These are phyloP conservation scores for Collybia nuda DNA, from an alignment of 768 basidiomycete genomes.

Conservation along the genomic window DNA sequence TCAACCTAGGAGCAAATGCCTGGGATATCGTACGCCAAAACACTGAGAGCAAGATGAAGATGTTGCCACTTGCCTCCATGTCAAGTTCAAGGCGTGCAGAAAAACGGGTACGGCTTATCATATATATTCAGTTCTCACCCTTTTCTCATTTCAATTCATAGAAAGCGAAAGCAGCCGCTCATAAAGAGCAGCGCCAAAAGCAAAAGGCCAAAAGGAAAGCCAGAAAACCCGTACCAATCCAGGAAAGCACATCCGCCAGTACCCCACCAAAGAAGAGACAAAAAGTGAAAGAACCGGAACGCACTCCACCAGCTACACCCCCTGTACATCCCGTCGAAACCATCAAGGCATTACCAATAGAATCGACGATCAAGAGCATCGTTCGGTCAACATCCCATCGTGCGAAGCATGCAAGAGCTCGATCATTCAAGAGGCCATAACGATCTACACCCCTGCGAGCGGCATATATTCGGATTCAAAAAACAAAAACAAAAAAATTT, in stretches of 20 bases:
- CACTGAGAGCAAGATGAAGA: slow-evolving; percentile 24
- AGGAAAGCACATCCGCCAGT: not conserved
- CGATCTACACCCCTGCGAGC: not conserved
- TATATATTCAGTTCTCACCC: not conserved
- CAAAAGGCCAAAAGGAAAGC: slow-evolving; percentile 45
- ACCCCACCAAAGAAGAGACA: slow-evolving; percentile 13
- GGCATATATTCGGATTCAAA: not conserved
- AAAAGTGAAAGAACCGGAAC: slow-evolving; percentile 11
- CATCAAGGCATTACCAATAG: slow-evolving; percentile 9
- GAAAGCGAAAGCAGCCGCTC: slow-evolving; percentile 44
- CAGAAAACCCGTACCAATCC: slow-evolving; percentile 3
- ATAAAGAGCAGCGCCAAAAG: slow-evolving; percentile 48
- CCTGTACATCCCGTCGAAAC: not conserved
- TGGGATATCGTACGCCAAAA: slow-evolving; percentile 38
- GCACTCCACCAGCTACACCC: not conserved
- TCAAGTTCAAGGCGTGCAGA: slow-evolving; percentile 56
- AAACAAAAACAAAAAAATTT: not conserved
- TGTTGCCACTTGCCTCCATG: slow-evolving; percentile 14
- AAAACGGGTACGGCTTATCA: slow-evolving; percentile 49
- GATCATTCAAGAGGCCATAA: slow-evolving; percentile 15
- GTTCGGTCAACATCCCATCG: slow-evolving; percentile 34
- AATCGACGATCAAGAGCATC: slow-evolving; percentile 26
- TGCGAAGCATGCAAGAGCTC: slow-evolving; percentile 35
- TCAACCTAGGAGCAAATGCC: slow-evolving; percentile 45
- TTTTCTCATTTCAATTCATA: slow-evolving; percentile 15